phyloP scores from a whole-genome alignment of 306 rosid species.

The Parietaria judaica region DNA sequence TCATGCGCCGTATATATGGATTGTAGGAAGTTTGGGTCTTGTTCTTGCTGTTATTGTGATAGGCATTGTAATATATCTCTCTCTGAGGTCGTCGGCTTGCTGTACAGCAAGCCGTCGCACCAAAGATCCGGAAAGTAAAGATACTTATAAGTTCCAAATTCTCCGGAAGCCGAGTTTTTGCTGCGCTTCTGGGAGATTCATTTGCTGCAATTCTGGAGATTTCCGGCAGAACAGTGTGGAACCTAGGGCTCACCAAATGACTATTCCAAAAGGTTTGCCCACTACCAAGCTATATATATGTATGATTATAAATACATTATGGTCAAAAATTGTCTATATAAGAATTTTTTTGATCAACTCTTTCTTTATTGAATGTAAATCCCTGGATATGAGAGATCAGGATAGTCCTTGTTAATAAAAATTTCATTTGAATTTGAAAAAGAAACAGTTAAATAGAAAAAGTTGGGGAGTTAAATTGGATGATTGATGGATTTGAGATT shows the following conservation, averaged over 20 bases:
- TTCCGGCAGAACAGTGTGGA: constrained; percentile 62
- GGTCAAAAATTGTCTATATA: background rate
- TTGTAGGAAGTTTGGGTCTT: constrained; percentile 69
- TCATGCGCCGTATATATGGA: constrained; percentile 76
- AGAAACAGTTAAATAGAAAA: background rate
- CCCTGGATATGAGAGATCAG: too few relatives aligned
- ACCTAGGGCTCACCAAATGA: constrained; percentile 40
- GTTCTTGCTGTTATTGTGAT: constrained; percentile 52
- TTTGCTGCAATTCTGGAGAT: constrained; percentile 54
- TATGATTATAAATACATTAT: background rate
- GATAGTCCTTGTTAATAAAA: too few relatives aligned
- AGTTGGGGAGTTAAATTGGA: background rate
- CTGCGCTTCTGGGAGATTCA: constrained; percentile 83
- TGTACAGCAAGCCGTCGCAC: constrained; percentile 35
- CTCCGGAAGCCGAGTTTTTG: constrained; percentile 83
- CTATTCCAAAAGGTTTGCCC: constrained; percentile 65
- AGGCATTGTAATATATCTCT: constrained; percentile 40
- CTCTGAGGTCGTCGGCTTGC: constrained; percentile 57
- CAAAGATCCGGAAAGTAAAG: constrained; percentile 51
- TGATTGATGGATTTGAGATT: background rate
- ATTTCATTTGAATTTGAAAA: background rate
- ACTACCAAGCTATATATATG: constrained; percentile 19
- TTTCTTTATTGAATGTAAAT: too few relatives aligned
- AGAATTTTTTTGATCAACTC: background rate
- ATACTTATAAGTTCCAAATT: constrained; percentile 67